Base-by-base conservation (phyloP, 176 grass and related monocot species). In the Avena insularis region DNA sequence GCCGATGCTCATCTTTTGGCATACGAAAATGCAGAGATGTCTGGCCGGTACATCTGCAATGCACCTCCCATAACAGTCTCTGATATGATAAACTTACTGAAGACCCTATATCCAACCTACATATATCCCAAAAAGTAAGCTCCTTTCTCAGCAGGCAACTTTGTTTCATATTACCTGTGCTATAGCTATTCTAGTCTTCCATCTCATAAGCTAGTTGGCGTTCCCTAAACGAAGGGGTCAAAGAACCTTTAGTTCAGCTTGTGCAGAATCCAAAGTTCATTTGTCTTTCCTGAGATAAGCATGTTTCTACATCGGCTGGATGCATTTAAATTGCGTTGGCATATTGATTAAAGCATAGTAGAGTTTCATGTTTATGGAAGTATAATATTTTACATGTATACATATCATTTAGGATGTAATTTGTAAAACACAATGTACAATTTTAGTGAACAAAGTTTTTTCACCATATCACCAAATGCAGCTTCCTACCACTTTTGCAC, bases 111-210 rank as follows among this genome's bases (percentile, higher is more conserved):
- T 84, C 87, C 75, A 60, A 48, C 36, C 46, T 87, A 87, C 53
- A 16, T 31, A 48, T 92, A 92, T 83, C 85, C 89, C 59, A 76
- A 80, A 67, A 85, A 31, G 89, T 91, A 87, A 87, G 81, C 8
- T 58, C 9, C 58, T 49, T 72, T 38, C 58, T 84, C 38, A 59
- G 6, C 57, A 67, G 57, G 31, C 33, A 27, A 16, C 8, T 66
- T 38, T 48, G 2, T 50, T 36, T 17, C 78, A 13, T 79, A 5
- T 19, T 76, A 29, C 29, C 29, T 29, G 46, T 58, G 38, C 5
- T 20, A 17, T 49, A 2, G 25, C 8, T 16, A 49, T 67, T 76
- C 51, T 13, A 58, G 3, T 70, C 29, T 25, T 47, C 6, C 15
- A 35, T 70, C 8, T 35, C 71, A 60, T 58, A 55, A 31, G 2